A percentile compares a stretch with the other conserved stretches of the same genome.
Evolutionary conservation across 768 basidiomycete genomes (phyloP).

Genomic region (Calocybe indica): DNA sequence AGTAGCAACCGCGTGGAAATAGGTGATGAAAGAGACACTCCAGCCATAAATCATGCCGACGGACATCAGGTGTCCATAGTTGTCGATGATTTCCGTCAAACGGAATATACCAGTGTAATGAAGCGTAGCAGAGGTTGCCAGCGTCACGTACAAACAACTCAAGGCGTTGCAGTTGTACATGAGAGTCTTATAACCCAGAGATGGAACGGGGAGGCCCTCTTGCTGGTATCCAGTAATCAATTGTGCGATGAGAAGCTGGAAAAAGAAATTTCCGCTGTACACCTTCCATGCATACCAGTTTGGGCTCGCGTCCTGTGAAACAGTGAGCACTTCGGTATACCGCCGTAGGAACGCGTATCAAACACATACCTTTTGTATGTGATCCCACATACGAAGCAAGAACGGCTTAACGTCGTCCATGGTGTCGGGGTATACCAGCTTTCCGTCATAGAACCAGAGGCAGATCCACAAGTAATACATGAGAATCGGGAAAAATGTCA

Average conservation of each 20-base stretch:
- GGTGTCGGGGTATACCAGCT: constrained; percentile 63
- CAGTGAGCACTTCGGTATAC: neutral
- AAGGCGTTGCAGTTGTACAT: constrained; percentile 98
- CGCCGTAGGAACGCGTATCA: too few relatives aligned
- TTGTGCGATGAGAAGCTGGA: constrained; percentile 87
- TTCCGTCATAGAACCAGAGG: constrained; percentile 92
- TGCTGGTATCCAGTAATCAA: constrained; percentile 90
- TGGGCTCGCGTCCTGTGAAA: constrained; percentile 81
- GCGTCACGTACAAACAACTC: constrained; percentile 75
- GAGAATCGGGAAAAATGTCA: constrained; percentile 87
- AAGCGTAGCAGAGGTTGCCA: constrained; percentile 66
- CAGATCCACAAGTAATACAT: constrained; percentile 99
- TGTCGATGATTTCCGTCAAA: constrained; percentile 91
- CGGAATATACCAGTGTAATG: constrained; percentile 83
- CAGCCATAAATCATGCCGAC: constrained; percentile 94
- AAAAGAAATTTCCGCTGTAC: constrained; percentile 82
- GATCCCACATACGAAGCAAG: constrained; percentile 77
- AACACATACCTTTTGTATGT: constrained; percentile 60
- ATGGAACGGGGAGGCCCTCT: constrained; percentile 94
- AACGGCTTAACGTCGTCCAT: constrained; percentile 72
- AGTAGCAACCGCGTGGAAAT: constrained; percentile 70
- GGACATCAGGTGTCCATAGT: constrained; percentile 94
- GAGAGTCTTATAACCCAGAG: constrained; percentile 86
- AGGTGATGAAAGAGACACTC: constrained; percentile 71
- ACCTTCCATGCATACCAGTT: constrained; percentile 86